Percentiles rank a stretch among this genome's conserved stretches.
These are phyloP conservation scores for Penicillium polonicum DNA, from an alignment of 2,329 filamentous ascomycete genomes.

Conservation along the genomic window DNA sequence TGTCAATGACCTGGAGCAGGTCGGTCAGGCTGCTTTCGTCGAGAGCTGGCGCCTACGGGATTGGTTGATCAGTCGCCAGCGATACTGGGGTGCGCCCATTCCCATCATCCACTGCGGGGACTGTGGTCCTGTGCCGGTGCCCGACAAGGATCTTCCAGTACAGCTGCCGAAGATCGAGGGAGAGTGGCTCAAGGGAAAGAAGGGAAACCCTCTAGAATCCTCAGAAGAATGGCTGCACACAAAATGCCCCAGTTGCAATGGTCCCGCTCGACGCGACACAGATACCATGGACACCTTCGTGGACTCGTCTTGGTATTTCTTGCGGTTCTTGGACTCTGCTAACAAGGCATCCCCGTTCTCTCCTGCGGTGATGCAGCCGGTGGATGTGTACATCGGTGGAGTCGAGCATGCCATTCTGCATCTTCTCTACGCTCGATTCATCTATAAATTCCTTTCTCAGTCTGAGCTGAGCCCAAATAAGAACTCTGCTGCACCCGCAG, in stretches of 20 bases:
- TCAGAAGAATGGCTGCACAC: conserved; percentile 73
- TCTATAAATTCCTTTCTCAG: conserved; percentile 78
- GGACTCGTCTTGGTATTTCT: conserved; percentile 91
- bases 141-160: conserved; percentile 73
- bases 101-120: conserved; percentile 77
- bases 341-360: conserved; percentile 64
- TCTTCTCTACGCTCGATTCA: conserved; percentile 83
- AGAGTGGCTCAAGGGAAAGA: conserved; percentile 66
- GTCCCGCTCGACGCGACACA: conserved; percentile 74
- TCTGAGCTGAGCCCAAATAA: conserved; percentile 40
- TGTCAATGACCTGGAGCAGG: conserved; percentile 50
- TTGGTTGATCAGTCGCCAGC: conserved; percentile 88
- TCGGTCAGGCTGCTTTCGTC: conserved; percentile 59
- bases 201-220: conserved; percentile 73
- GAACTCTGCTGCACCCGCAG: conserved; percentile 47
- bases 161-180: conserved; percentile 66
- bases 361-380: conserved; percentile 60
- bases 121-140: conserved; percentile 79
- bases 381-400: conserved; percentile 85
- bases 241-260: conserved; percentile 67
- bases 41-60: conserved; percentile 80
- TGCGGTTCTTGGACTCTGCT: conserved; percentile 71
- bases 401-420: conserved; percentile 90
- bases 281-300: conserved; percentile 98
- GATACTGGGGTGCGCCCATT: conserved; percentile 90